Percentiles rank a stretch among this genome's conserved stretches.
phyloP scores from a whole-genome alignment of 306 rosid species.

The Medicago ruthenica region DNA sequence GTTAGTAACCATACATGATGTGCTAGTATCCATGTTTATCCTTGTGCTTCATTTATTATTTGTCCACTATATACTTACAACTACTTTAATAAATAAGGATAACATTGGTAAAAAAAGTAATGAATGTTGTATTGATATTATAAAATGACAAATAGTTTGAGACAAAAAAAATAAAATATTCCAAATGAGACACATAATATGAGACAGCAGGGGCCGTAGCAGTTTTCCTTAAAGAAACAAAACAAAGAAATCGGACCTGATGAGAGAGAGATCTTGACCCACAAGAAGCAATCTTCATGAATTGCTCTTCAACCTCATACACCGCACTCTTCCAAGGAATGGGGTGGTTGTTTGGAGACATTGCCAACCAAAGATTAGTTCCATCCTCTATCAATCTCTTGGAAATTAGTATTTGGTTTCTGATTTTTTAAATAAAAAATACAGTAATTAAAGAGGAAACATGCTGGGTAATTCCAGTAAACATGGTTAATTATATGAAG shows the following conservation, averaged over 20 bases:
- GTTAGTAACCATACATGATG: slow-evolving; percentile 22
- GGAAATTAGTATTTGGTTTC: slow-evolving; percentile 79
- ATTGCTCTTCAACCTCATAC: slow-evolving; percentile 75
- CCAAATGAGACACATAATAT: neutral
- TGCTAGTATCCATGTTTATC: neutral
- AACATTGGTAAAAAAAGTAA: neutral
- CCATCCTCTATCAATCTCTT: slow-evolving; percentile 82
- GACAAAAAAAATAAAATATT: neutral
- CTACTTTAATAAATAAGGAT: no score
- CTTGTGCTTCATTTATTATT: no score
- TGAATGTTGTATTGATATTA: neutral
- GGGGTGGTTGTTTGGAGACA: slow-evolving; percentile 68
- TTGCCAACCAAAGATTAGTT: slow-evolving; percentile 73
- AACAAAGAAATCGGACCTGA: slow-evolving; percentile 62
- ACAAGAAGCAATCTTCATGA: slow-evolving; percentile 79
- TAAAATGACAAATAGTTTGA: neutral
- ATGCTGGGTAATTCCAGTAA: slow-evolving; percentile 37
- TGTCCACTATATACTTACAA: no score
- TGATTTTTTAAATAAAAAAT: slow-evolving; percentile 46
- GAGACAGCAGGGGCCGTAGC: neutral
- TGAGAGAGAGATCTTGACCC: slow-evolving; percentile 75
- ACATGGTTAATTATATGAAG: slow-evolving; percentile 16
- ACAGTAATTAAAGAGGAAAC: slow-evolving; percentile 33
- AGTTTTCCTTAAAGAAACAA: slow-evolving; percentile 14
- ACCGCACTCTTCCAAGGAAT: slow-evolving; percentile 75